Conservation (phyloP, 2,329 filamentous ascomycete species). For the Penicillium corylophilum region DNA sequence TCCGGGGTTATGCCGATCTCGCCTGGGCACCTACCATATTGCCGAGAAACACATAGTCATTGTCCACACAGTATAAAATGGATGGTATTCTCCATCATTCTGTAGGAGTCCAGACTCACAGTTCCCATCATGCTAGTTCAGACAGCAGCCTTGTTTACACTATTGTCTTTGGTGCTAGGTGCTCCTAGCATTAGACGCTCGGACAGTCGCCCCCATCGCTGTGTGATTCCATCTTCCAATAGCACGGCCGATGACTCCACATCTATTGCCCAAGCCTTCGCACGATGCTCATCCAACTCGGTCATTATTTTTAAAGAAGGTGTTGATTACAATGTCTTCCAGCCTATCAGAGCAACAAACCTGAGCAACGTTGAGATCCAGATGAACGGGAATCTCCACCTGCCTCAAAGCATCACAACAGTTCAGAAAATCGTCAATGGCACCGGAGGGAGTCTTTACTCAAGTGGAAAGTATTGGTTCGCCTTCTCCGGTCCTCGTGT, state of each 20-base stretch:
- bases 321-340: constrained; percentile 45
- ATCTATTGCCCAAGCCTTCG: constrained; percentile 39
- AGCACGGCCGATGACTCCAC: constrained; percentile 42
- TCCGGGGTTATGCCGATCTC: not conserved
- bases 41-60: not conserved
- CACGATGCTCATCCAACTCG: constrained; percentile 33
- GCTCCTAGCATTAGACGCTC: constrained; percentile 3
- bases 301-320: constrained; percentile 41
- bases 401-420: constrained; percentile 42
- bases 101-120: not conserved
- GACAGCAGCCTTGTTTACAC: not conserved
- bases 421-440: constrained; percentile 38
- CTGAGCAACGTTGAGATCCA: constrained; percentile 46
- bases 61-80: not conserved
- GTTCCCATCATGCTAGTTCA: not conserved
- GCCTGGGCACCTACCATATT: too few species aligned
- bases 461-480: constrained; percentile 38
- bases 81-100: not conserved
- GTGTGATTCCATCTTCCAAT: constrained; percentile 34
- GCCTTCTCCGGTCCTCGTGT: constrained; percentile 27
- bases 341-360: constrained; percentile 40
- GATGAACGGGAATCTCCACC: constrained; percentile 46
- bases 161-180: constrained; percentile 1
- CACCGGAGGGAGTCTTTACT: constrained; percentile 30
- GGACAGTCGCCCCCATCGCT: constrained; percentile 12